Evolutionary conservation across 441 rosid species (phyloP).

Genomic region (Mallotus repandus): DNA sequence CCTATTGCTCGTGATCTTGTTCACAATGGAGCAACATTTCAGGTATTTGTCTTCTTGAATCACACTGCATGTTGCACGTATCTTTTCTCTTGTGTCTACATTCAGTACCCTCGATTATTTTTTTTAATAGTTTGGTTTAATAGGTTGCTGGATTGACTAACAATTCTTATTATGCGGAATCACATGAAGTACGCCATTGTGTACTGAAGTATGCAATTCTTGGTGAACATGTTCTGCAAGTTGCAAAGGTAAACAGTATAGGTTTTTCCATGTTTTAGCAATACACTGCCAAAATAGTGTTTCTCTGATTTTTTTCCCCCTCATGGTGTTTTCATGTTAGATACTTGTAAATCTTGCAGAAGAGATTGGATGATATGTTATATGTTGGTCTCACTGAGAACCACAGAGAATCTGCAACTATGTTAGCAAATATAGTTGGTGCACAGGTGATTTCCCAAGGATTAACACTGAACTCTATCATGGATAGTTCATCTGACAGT

Average conservation of each 20-base stretch:
- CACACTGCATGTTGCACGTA: neutral
- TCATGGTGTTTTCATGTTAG: slow-evolving; percentile 43
- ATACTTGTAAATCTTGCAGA: slow-evolving; percentile 72
- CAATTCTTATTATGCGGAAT: slow-evolving; percentile 67
- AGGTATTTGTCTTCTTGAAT: slow-evolving; percentile 46
- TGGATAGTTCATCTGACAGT: slow-evolving; percentile 26
- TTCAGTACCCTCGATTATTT: neutral
- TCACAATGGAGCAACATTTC: slow-evolving; percentile 97
- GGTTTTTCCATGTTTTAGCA: slow-evolving; percentile 19
- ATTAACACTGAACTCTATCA: slow-evolving; percentile 38
- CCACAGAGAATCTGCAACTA: slow-evolving; percentile 90
- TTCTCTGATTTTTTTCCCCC: slow-evolving; percentile 25
- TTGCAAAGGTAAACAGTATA: slow-evolving; percentile 71
- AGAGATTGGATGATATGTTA: slow-evolving; percentile 86
- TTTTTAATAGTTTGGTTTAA: slow-evolving; percentile 21
- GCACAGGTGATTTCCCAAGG: slow-evolving; percentile 79
- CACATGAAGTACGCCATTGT: slow-evolving; percentile 88
- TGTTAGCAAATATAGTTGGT: slow-evolving; percentile 92
- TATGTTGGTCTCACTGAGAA: slow-evolving; percentile 97
- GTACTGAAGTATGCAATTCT: slow-evolving; percentile 68
- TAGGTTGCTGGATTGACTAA: slow-evolving; percentile 97
- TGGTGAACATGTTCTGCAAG: slow-evolving; percentile 74
- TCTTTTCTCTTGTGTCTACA: neutral
- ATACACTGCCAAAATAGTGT: slow-evolving; percentile 17
- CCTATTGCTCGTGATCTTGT: slow-evolving; percentile 75